Percentiles rank a stretch among this genome's conserved stretches.
Conservation (phyloP, 2,329 filamentous ascomycete genomes). For the Hymenoscyphus fraxineus region DNA sequence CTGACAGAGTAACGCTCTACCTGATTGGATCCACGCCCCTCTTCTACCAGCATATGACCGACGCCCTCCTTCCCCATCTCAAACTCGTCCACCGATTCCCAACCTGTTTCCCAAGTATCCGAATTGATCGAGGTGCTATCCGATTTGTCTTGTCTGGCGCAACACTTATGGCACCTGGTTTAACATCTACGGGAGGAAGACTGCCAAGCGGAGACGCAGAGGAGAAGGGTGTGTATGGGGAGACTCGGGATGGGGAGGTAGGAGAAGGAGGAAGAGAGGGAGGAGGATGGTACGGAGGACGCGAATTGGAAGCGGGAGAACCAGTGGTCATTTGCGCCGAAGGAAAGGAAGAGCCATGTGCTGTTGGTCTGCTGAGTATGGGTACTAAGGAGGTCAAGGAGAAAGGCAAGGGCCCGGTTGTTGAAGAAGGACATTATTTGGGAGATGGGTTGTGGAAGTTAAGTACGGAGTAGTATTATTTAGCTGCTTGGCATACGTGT, state of each 20-base stretch:
- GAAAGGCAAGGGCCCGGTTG: conserved; percentile 89
- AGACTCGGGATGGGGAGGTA: conserved; percentile 19
- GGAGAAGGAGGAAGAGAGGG: conserved; percentile 32
- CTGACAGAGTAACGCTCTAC: conserved; percentile 87
- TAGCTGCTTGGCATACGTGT: neutral
- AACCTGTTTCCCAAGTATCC: conserved; percentile 73
- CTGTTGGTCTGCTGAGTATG: conserved; percentile 78
- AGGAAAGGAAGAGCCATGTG: conserved; percentile 87
- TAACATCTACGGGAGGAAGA: conserved; percentile 79
- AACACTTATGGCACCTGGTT: conserved; percentile 90
- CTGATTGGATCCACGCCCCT: conserved; percentile 72
- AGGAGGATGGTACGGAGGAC: conserved; percentile 49
- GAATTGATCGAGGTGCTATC: conserved; percentile 93
- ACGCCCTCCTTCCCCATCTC: conserved; percentile 81
- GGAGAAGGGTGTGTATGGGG: conserved; percentile 36
- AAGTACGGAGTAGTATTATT: conserved; percentile 27
- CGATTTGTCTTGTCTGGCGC: conserved; percentile 93
- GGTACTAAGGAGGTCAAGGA: conserved; percentile 90
- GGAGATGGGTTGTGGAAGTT: conserved; percentile 86
- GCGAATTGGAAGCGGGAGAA: conserved; percentile 72
- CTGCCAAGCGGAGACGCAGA: conserved; percentile 53
- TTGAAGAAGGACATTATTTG: conserved; percentile 89
- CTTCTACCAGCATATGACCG: conserved; percentile 80
- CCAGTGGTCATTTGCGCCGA: conserved; percentile 88
- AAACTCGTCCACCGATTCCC: conserved; percentile 88